These are phyloP conservation scores for Sideroxylon spinosum DNA, from an alignment of 179 eudicot species.

Conservation along the genomic window DNA sequence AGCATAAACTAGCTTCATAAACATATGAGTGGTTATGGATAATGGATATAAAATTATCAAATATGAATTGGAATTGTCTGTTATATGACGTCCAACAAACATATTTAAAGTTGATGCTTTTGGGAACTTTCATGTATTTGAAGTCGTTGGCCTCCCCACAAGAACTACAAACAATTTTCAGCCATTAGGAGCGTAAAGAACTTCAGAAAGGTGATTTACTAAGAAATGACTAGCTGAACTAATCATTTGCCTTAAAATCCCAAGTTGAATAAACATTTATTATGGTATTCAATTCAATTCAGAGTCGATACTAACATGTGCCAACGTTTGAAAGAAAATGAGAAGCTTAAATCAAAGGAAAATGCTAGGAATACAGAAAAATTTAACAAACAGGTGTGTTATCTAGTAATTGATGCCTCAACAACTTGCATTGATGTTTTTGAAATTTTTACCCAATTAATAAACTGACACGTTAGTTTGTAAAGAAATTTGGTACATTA, in stretches of 20 bases:
- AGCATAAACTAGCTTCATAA: neutral
- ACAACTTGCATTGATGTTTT: too few species aligned
- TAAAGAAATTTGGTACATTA: too few species aligned
- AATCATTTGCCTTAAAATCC: neutral
- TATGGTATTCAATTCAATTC: neutral
- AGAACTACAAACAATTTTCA: neutral
- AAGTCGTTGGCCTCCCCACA: neutral
- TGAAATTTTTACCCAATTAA: too few species aligned
- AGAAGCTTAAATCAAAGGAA: neutral
- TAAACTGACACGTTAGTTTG: too few species aligned
- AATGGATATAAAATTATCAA: neutral
- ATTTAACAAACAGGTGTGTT: too few species aligned
- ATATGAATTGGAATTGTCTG: neutral
- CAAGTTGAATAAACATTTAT: neutral
- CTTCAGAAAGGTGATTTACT: neutral
- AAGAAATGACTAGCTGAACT: neutral
- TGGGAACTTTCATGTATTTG: neutral
- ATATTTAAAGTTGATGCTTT: neutral
- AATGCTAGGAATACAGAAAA: neutral
- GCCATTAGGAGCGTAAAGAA: neutral
- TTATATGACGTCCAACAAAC: neutral
- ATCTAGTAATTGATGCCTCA: too few species aligned
- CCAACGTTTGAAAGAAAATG: neutral
- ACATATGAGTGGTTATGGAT: neutral
- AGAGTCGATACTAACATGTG: neutral